Evolutionary conservation across 768 basidiomycete genomes (phyloP), one percentile per base, ranked within the genome.

Genomic region (Suillus brevipes): DNA sequence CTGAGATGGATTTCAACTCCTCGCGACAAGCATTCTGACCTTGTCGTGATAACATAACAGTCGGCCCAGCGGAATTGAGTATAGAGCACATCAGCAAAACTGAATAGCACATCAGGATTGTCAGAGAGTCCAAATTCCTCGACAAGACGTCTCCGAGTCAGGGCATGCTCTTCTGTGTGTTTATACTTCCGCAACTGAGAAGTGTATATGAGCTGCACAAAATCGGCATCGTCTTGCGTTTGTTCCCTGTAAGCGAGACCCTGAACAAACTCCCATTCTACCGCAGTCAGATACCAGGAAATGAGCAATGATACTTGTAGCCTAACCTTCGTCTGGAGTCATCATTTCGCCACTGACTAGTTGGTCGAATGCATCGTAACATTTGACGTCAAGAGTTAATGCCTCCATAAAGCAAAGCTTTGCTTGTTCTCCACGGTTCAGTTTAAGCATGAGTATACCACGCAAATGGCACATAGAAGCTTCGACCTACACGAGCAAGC

Each of bases 401-500:
- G 97, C 96, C 72, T 99, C 97, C 88, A 97, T 90, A 72, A 98
- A 97, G 70, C 93, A 94, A 60, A 92, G 84, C 74, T 99, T 99
- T 1, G 97, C 97, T 70, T 91, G 87, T 60, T 95, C 91, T 25
- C 89, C 89, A 13, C 95, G 90, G 70, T 94, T 95, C 18, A 98
- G 83, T 73, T 97, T 96, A 61, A 96, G 89, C 88, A 98, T 97
- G 23, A 99, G 83, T 28, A 97, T 79, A 14, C 96, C 97, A 62
- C 97, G 87, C 20, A 99, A 82, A 73, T 97, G 90, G 72, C 97
- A 98, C 88, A 98, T 96, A 3, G 97, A 97, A 4, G 97, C 94
- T 80, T 99, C 95, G 45, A 98, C 91, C 95, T 97, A 68, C n/a
- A 42, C 18, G 60, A 42, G 45, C 66, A 43, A 67, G 66, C 23